phyloP scores from a whole-genome alignment of 352 stramenopile species.

The Phytophthora meadii region DNA sequence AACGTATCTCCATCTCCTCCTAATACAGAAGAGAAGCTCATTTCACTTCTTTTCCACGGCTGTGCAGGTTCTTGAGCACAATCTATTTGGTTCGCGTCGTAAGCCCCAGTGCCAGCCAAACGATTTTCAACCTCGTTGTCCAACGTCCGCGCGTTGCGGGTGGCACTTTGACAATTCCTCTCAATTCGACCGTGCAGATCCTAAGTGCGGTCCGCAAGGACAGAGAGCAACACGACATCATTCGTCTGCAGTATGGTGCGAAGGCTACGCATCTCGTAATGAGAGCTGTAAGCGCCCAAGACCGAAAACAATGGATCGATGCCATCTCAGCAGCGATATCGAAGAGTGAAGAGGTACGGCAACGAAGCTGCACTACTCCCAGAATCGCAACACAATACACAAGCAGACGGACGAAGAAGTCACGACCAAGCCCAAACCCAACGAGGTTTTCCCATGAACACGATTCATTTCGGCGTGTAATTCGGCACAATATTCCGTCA shows the following conservation, averaged over 20 bases:
- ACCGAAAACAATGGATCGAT: constrained; percentile 18
- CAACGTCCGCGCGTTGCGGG: constrained; percentile 30
- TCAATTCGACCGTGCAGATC: constrained; percentile 26
- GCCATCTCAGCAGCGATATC: constrained; percentile 10
- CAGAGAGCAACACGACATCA: constrained; percentile 5
- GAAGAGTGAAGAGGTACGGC: too few relatives aligned
- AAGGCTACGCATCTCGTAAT: constrained; percentile 13
- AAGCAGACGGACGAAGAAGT: too few relatives aligned
- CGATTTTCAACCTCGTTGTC: constrained; percentile 27
- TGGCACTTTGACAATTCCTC: constrained; percentile 23
- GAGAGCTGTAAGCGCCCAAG: constrained; percentile 17
- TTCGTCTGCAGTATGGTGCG: constrained; percentile 25
- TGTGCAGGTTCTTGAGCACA: constrained; percentile 28
- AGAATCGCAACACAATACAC: too few relatives aligned
- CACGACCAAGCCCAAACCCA: too few relatives aligned
- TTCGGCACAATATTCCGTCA: constrained; percentile 21
- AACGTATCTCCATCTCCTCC: background rate
- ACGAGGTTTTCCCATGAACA: background rate
- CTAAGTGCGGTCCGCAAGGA: constrained; percentile 12
- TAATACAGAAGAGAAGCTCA: background rate
- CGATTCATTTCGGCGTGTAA: constrained; percentile 13
- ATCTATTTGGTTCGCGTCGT: constrained; percentile 19
- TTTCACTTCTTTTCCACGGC: background rate
- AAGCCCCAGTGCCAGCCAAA: background rate
- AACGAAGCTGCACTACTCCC: too few relatives aligned